Conservation (phyloP, 768 basidiomycete species). For the Lactifluus hygrophoroides region DNA sequence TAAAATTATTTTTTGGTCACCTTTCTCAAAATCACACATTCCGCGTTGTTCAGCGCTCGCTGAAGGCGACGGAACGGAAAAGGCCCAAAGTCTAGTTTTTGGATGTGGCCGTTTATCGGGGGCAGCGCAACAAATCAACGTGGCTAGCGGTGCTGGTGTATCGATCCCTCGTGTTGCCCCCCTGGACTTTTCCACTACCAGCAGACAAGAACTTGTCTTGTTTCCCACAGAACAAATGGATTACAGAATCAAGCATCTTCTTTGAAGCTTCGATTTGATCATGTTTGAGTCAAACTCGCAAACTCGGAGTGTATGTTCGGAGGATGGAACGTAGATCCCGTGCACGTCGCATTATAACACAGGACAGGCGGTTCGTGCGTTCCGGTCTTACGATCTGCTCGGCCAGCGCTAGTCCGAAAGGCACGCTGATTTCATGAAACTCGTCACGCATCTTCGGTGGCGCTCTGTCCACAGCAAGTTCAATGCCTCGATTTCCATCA, state of each 20-base stretch:
- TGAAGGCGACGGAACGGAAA: background rate
- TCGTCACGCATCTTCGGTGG: conserved; percentile 8
- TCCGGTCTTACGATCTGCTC: conserved; percentile 16
- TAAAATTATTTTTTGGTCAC: conserved; percentile 5
- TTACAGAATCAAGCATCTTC: conserved; percentile 14
- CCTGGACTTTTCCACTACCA: background rate
- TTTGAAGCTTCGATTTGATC: conserved; percentile 7
- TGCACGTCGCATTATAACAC: conserved; percentile 8
- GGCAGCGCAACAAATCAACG: background rate
- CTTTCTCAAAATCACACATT: conserved; percentile 2
- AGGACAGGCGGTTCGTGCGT: conserved; percentile 4
- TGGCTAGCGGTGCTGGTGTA: background rate
- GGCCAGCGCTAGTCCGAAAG: conserved; percentile 13
- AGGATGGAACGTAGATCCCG: conserved; percentile 18
- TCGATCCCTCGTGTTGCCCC: conserved; percentile 3
- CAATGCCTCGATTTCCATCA: conserved; percentile 14
- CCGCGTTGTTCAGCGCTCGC: too few relatives aligned
- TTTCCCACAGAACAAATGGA: background rate
- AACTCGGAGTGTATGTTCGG: conserved; percentile 11
- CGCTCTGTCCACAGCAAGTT: conserved; percentile 8
- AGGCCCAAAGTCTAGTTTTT: too few relatives aligned
- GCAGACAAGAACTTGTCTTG: background rate
- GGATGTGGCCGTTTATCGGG: background rate
- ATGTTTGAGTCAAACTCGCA: conserved; percentile 19
- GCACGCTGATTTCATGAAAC: conserved; percentile 21